Evolutionary conservation across 148 eudicot species (phyloP).

Genomic region (Vaccinium macrocarpon): DNA sequence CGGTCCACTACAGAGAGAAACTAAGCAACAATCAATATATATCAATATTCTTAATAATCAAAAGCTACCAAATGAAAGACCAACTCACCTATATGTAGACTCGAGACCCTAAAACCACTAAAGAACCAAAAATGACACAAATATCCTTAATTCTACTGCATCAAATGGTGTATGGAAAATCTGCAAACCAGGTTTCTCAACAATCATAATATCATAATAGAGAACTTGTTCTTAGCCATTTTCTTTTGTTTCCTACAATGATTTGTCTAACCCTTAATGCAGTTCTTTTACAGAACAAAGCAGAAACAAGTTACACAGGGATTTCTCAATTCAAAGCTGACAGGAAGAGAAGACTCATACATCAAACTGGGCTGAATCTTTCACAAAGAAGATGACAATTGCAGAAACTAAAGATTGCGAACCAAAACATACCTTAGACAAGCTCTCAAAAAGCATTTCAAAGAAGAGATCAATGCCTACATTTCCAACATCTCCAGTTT

Average conservation of each 20-base stretch:
- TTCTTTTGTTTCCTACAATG: neutral
- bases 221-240: neutral
- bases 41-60: too few species aligned
- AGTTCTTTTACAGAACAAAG: slow-evolving; percentile 3
- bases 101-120: too few species aligned
- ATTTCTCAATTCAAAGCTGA: neutral
- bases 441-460: slow-evolving; percentile 97
- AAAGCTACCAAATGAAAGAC: too few species aligned
- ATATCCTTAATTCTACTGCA: too few species aligned
- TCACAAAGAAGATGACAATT: neutral
- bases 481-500: slow-evolving; percentile 97
- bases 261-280: neutral
- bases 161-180: neutral
- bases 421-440: slow-evolving; percentile 62
- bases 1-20: too few species aligned
- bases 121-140: too few species aligned
- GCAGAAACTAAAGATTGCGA: neutral
- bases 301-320: neutral
- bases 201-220: neutral
- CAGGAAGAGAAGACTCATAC: neutral
- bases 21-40: too few species aligned
- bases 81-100: too few species aligned
- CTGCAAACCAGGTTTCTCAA: neutral
- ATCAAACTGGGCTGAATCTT: neutral
- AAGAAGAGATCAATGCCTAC: slow-evolving; percentile 92